These are phyloP conservation scores for Purshia tridentata DNA, from an alignment of 306 rosid species.

Conservation along the genomic window DNA sequence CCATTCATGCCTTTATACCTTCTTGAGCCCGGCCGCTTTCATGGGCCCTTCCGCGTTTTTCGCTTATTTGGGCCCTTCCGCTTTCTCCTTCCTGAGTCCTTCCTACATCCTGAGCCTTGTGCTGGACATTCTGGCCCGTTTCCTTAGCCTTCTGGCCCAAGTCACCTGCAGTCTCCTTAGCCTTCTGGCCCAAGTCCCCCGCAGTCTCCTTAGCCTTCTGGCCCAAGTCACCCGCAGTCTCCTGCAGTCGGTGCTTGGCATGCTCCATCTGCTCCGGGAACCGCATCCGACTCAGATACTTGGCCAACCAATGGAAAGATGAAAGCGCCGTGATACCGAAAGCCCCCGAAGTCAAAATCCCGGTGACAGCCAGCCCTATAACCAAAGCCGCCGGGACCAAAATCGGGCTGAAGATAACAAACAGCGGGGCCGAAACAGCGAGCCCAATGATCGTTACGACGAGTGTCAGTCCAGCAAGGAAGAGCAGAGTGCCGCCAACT, in stretches of 20 bases:
- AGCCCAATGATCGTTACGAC: slow-evolving; percentile 43
- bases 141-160: slow-evolving; percentile 10
- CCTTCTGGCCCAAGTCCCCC: neutral
- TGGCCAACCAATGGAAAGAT: slow-evolving; percentile 54
- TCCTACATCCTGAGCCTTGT: slow-evolving; percentile 16
- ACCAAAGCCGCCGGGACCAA: slow-evolving; percentile 44
- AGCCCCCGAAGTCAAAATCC: slow-evolving; percentile 55
- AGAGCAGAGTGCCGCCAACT: slow-evolving; percentile 45
- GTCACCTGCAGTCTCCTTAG: neutral
- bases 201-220: neutral
- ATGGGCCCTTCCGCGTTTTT: neutral
- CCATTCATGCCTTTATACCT: too few relatives aligned
- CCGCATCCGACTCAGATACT: slow-evolving; percentile 28
- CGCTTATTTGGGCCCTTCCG: neutral
- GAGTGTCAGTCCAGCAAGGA: slow-evolving; percentile 43
- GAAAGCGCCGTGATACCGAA: slow-evolving; percentile 56
- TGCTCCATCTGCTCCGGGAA: slow-evolving; percentile 24
- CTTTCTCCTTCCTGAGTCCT: neutral
- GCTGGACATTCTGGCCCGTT: neutral
- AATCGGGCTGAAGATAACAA: slow-evolving; percentile 56
- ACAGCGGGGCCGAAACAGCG: slow-evolving; percentile 44
- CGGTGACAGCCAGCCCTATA: slow-evolving; percentile 41
- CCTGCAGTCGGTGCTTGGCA: neutral
- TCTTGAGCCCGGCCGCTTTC: neutral
- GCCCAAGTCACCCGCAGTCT: neutral